Base-by-base conservation (phyloP, 2,329 filamentous ascomycete genomes). In the Curvularia lunata region DNA sequence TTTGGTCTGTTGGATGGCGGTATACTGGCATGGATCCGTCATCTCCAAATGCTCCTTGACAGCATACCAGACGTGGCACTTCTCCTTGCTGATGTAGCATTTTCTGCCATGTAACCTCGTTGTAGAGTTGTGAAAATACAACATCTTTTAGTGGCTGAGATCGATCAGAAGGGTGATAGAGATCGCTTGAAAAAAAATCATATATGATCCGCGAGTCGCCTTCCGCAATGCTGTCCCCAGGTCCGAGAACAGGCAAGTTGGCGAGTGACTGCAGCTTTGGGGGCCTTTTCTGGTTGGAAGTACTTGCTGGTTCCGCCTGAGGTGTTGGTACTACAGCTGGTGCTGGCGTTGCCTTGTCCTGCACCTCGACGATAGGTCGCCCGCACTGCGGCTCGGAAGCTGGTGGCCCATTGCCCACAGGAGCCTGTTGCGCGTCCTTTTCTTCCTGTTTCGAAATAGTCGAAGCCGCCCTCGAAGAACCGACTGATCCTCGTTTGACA, bases 11-110 rank as follows among this genome's bases (percentile, higher is more conserved):
- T 43, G 95, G 95, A 76, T 98, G 95, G 13, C 95, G 90, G 76
- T 99, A 99, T n/a, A 98, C 84, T 21, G 95, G 95, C 74, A 91
- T 88, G 63, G 83, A 88, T 18, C 91, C 91, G 68, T 94, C 88
- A 0, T 81, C 72, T 38, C 82, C 82, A 28, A 92, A 81, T 16
- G 84, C 80, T 3, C 93, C 95, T 75, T 98, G 93, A 19, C 96
- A 92, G 48, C 92, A 92, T 6, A 98, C 91, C 2, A 97, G 85
- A 37, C 95, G 88, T 42, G 95, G 95, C 0, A 98, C 95, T 68
- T 95, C 90, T 25, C 95, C 93, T 32, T 91, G 91, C 64, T 94
- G 89, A 67, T 98, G 95, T 42, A 88, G 89, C 95, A 99, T 98
- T 63, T 86, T 89, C 72, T 94, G 89, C 92, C 94, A 99, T 64